Evolutionary conservation across 1,139 yeast genomes (phyloP).

Genomic region (Candida sp.): DNA sequence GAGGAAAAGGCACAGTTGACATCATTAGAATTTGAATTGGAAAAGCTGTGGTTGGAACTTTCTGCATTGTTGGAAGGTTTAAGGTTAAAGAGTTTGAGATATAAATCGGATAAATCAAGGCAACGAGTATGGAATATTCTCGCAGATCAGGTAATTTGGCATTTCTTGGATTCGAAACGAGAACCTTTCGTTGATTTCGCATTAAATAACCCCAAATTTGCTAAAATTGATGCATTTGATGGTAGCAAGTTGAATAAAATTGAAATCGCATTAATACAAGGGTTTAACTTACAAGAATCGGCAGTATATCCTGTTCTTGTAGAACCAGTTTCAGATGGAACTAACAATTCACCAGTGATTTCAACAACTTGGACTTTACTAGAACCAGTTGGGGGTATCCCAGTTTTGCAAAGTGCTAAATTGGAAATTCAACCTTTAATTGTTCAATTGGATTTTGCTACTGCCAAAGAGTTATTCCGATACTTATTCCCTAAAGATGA

Average conservation of each 20-base stretch:
- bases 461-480: conserved; percentile 58
- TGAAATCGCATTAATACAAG: conserved; percentile 62
- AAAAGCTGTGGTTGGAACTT: conserved; percentile 55
- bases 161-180: conserved; percentile 58
- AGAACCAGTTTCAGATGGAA: conserved; percentile 35
- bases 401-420: conserved; percentile 44
- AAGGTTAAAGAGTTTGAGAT: conserved; percentile 41
- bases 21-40: conserved; percentile 54
- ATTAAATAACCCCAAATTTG: conserved; percentile 59
- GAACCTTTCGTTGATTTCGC: conserved; percentile 73
- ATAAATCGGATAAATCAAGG: conserved; percentile 24
- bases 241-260: conserved; percentile 62
- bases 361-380: conserved; percentile 68
- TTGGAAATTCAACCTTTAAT: conserved; percentile 66
- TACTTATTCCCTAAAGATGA: conserved; percentile 61
- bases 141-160: conserved; percentile 69
- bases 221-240: conserved; percentile 50
- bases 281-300: conserved; percentile 60
- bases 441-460: conserved; percentile 67
- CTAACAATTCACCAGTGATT: conserved; percentile 35
- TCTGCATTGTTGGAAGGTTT: conserved; percentile 67
- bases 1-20: conserved; percentile 27
- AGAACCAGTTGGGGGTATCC: conserved; percentile 85
- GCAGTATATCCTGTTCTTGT: conserved; percentile 72
- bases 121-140: conserved; percentile 26